Evolutionary conservation across 2,329 filamentous ascomycete species (phyloP), one percentile per base, ranked within the genome.

Genomic region (Talaromyces atroroseus): DNA sequence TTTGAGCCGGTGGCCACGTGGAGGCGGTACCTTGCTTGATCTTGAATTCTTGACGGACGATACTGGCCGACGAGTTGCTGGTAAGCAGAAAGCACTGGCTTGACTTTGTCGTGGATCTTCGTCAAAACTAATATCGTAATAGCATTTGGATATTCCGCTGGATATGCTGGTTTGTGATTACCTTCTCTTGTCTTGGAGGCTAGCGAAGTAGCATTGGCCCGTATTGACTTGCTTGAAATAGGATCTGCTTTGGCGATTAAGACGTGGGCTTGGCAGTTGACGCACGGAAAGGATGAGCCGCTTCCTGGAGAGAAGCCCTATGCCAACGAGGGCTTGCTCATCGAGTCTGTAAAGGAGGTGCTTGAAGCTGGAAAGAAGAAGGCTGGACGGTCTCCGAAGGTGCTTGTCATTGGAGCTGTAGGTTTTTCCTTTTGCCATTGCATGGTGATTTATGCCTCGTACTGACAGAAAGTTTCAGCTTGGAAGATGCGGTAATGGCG

Each of bases 11-110:
- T 96, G 91, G 72, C 82, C 88, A 26, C 81, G 84, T 23, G 90
- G 89, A 57, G 84, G 85, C 54, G 89, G 90, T 63, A 86, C 83
- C 0, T 82, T 96, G 14, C 83, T 91, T 58, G 92, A 96, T 66
- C 81, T 96, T 38, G 92, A 96, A 70, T 96, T 96, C 71, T 79
- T 96, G 38, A 82, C 83, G 40, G 87, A 95, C 63, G 82, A 86
- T 61, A 80, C 76, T 29, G 88, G 88, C 38, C 79, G 88, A 82
- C 68, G 73, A 59, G 73, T 75, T 57, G 74, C 73, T 61, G 71
- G 68, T 71, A 58, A 60, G 67, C 45, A 12, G n/a, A n/a, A 18
- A 18, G 12, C 5, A 45, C 16, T n/a, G 12, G 29, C 14, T 36
- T 16, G n/a, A 3, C 12, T 34, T 42, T 21, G 5, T 36, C 2